Conservation (phyloP, 2,329 filamentous ascomycete species). For the Venturia carpophila region DNA sequence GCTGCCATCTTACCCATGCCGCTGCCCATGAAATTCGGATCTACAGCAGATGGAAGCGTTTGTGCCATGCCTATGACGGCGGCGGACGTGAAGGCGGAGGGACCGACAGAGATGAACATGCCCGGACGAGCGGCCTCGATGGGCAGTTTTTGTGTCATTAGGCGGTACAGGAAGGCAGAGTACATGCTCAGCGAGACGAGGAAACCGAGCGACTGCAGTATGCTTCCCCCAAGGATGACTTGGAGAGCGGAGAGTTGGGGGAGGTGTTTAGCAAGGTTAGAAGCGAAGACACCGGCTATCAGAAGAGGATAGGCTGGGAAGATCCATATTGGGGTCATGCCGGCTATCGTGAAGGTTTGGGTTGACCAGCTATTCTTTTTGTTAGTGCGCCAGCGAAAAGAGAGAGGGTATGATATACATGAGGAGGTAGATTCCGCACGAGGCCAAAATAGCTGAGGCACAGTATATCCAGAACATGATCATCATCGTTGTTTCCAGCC, state of each 20-base stretch:
- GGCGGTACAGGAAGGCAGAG: constrained; percentile 71
- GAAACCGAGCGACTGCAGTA: constrained; percentile 58
- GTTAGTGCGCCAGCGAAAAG: constrained; percentile 12
- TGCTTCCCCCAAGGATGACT: constrained; percentile 52
- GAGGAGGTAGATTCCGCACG: constrained; percentile 64
- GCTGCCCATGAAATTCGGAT: constrained; percentile 49
- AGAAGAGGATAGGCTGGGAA: constrained; percentile 79
- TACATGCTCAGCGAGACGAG: constrained; percentile 70
- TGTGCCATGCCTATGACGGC: constrained; percentile 45
- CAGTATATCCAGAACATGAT: constrained; percentile 70
- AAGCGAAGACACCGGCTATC: constrained; percentile 65
- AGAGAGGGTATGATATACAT: constrained; percentile 48
- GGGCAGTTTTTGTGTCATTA: constrained; percentile 83
- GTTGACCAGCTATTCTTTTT: constrained; percentile 48
- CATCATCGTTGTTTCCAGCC: constrained; percentile 48
- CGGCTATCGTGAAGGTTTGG: constrained; percentile 62
- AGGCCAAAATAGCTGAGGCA: constrained; percentile 57
- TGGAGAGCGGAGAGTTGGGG: constrained; percentile 39
- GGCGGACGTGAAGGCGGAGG: constrained; percentile 60
- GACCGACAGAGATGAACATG: constrained; percentile 80
- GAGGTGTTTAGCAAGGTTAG: constrained; percentile 46
- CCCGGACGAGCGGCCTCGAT: constrained; percentile 67
- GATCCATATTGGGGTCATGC: constrained; percentile 84
- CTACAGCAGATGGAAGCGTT: constrained; percentile 41
- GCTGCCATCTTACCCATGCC: constrained; percentile 44